Conservation (phyloP, 148 eudicot genomes). For the Rhododendron kiyosumense region DNA sequence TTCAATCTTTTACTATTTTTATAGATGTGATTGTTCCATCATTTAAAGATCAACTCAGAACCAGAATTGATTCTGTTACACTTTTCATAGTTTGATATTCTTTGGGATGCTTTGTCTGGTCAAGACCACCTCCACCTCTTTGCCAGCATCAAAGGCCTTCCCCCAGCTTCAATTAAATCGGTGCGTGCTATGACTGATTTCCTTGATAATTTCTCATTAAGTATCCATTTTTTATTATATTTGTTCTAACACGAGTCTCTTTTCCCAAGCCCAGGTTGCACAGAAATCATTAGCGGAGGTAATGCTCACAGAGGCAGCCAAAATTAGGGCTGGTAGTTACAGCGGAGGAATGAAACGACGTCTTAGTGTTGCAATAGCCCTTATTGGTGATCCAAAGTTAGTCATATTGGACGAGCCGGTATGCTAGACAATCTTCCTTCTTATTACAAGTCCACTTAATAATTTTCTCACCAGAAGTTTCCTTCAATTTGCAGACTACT, state of each 20-base stretch:
- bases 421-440: slow-evolving; percentile 12
- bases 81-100: slow-evolving; percentile 67
- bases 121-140: slow-evolving; percentile 80
- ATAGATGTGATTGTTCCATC: background rate
- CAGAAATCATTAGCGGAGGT: slow-evolving; percentile 68
- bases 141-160: slow-evolving; percentile 82
- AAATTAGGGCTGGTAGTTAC: slow-evolving; percentile 69
- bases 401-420: slow-evolving; percentile 93
- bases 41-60: background rate
- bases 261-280: slow-evolving; percentile 40
- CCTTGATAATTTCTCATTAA: background rate
- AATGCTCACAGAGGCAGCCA: slow-evolving; percentile 53
- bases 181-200: slow-evolving; percentile 31
- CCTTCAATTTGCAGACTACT: slow-evolving; percentile 55
- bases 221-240: background rate
- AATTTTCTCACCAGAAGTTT: background rate
- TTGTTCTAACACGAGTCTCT: background rate
- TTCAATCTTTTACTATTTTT: background rate
- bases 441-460: background rate
- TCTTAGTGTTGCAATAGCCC: slow-evolving; percentile 84
- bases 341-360: slow-evolving; percentile 99
- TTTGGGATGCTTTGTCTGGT: slow-evolving; percentile 82
- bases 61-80: slow-evolving; percentile 6
- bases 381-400: slow-evolving; percentile 83
- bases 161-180: slow-evolving; percentile 48